These are phyloP conservation scores for Parietichytrium sp. DNA, from an alignment of 108 stramenopile genomes.

Conservation along the genomic window DNA sequence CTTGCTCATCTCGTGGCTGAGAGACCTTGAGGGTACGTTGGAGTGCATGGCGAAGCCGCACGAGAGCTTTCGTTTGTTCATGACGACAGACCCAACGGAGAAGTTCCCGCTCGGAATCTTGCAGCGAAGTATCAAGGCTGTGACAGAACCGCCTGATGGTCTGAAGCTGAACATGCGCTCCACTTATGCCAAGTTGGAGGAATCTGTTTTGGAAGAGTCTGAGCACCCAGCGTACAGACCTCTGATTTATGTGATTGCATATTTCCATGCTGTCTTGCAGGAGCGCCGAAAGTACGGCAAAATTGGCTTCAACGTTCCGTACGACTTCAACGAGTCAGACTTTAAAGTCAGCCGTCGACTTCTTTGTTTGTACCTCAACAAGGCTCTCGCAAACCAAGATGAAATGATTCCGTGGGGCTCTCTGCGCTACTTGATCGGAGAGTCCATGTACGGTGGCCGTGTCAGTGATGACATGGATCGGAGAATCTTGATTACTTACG, in stretches of 20 bases:
- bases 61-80: constrained; percentile 69
- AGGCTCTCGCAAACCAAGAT: constrained; percentile 65
- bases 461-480: constrained; percentile 71
- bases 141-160: constrained; percentile 75
- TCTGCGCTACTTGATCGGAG: constrained; percentile 69
- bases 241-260: constrained; percentile 66
- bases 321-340: constrained; percentile 73
- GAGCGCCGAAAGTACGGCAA: constrained; percentile 73
- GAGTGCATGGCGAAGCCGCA: constrained; percentile 54
- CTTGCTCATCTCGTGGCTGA: constrained; percentile 67
- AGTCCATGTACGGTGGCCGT: constrained; percentile 74
- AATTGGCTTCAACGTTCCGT: constrained; percentile 71
- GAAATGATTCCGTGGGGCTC: constrained; percentile 72
- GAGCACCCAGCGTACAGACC: constrained; percentile 68
- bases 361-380: constrained; percentile 60
- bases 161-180: constrained; percentile 72
- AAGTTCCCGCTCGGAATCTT: constrained; percentile 73
- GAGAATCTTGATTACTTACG: constrained; percentile 64
- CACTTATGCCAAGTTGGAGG: constrained; percentile 59
- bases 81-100: constrained; percentile 74
- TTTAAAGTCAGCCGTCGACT: constrained; percentile 63
- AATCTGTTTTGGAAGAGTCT: constrained; percentile 62
- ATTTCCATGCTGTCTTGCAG: constrained; percentile 70
- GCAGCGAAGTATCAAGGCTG: constrained; percentile 70
- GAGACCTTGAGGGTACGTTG: constrained; percentile 62